Percentiles rank a stretch among this genome's conserved stretches.
These are phyloP conservation scores for Elaeis oleifera DNA, from an alignment of 202 grass and related monocot species.

Conservation along the genomic window DNA sequence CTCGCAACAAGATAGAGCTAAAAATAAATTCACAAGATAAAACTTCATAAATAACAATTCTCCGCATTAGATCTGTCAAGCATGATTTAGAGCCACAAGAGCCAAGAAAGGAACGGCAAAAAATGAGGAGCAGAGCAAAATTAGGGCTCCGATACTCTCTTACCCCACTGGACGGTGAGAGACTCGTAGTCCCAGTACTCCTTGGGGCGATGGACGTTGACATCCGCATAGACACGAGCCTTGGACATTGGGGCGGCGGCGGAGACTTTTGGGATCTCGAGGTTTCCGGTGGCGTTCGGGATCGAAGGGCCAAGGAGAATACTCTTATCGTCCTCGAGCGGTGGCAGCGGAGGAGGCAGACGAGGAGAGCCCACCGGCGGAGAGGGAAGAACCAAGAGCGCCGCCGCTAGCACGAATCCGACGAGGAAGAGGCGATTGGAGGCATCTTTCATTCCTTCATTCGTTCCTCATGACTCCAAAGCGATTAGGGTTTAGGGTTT, in stretches of 20 bases:
- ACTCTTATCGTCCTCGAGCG: too few species aligned
- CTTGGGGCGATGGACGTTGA: conserved; percentile 66
- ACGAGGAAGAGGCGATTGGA: too few species aligned
- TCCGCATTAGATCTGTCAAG: neutral
- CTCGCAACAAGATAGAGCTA: neutral
- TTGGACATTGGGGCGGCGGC: conserved; percentile 45
- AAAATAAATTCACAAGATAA: neutral
- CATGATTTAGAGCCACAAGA: neutral
- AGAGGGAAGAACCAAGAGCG: too few species aligned
- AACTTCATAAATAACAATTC: neutral
- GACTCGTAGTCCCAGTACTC: conserved; percentile 87
- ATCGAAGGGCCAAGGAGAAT: too few species aligned
- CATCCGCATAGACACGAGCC: conserved; percentile 48
- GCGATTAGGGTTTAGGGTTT: too few species aligned
- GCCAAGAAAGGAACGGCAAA: neutral
- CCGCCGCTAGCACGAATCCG: too few species aligned
- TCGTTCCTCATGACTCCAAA: too few species aligned
- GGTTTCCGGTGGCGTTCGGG: too few species aligned
- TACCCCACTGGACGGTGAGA: conserved; percentile 70
- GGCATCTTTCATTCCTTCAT: too few species aligned
- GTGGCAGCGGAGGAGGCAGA: too few species aligned
- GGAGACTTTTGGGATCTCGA: neutral
- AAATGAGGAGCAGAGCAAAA: neutral
- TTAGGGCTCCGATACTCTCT: neutral
- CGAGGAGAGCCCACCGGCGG: too few species aligned